These are phyloP conservation scores for Lathyrus sativus DNA, from an alignment of 306 rosid genomes.

Conservation along the genomic window DNA sequence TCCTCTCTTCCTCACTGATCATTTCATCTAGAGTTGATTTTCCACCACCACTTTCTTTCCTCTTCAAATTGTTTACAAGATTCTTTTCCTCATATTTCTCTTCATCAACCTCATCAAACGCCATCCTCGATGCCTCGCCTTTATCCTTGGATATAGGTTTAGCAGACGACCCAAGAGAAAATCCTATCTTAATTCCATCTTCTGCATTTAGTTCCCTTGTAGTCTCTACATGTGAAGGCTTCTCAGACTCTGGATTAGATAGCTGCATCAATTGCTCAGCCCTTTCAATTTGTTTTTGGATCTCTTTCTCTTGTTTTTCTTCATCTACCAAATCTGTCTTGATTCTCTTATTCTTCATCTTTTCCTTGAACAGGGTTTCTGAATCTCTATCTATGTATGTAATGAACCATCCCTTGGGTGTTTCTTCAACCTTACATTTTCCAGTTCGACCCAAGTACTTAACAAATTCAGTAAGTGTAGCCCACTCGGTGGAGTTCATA, in stretches of 20 bases:
- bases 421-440: constrained; percentile 88
- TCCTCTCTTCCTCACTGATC: constrained; percentile 86
- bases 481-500: constrained; percentile 88
- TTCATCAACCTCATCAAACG: constrained; percentile 69
- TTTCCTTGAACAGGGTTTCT: constrained; percentile 79
- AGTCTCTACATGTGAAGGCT: constrained; percentile 42
- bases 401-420: constrained; percentile 94
- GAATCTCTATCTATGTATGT: constrained; percentile 81
- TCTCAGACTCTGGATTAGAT: constrained; percentile 41
- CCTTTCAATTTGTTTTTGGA: constrained; percentile 76
- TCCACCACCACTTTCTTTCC: constrained; percentile 49
- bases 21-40: constrained; percentile 65
- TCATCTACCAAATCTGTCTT: constrained; percentile 76
- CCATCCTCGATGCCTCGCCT: constrained; percentile 46
- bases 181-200: constrained; percentile 70
- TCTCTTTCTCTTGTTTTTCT: constrained; percentile 89
- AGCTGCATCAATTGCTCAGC: constrained; percentile 56
- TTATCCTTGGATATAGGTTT: constrained; percentile 54
- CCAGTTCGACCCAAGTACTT: constrained; percentile 83
- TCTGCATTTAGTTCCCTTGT: constrained; percentile 60
- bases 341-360: constrained; percentile 66
- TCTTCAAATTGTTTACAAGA: constrained; percentile 39
- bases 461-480: constrained; percentile 79
- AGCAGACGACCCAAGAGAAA: constrained; percentile 60
- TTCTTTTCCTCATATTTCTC: constrained; percentile 46